Percentiles rank a stretch among this genome's conserved stretches.
These are phyloP conservation scores for Colletotrichum echinochloae DNA, from an alignment of 2,329 filamentous ascomycete species.

Conservation along the genomic window DNA sequence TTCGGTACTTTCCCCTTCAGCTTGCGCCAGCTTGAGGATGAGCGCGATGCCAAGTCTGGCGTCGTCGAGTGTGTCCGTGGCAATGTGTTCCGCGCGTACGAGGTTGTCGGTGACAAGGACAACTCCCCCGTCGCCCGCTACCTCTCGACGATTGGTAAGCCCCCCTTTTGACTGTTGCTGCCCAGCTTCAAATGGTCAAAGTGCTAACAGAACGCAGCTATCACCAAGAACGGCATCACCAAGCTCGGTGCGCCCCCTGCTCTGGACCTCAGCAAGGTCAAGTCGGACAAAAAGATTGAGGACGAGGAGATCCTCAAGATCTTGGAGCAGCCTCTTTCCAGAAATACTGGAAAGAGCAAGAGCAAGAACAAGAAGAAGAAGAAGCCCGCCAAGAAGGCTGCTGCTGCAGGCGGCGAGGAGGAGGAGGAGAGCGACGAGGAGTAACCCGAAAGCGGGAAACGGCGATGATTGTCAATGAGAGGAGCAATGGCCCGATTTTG, in stretches of 20 bases:
- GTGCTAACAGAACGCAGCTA: slow-evolving; percentile 67
- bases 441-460: slow-evolving; percentile 41
- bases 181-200: background rate
- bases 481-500: slow-evolving; percentile 31
- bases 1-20: slow-evolving; percentile 99
- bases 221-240: slow-evolving; percentile 97
- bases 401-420: slow-evolving; percentile 46
- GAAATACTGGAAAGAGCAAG: slow-evolving; percentile 92
- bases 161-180: slow-evolving; percentile 48
- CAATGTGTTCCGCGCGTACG: slow-evolving; percentile 94
- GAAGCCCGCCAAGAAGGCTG: slow-evolving; percentile 63
- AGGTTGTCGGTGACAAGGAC: slow-evolving; percentile 95
- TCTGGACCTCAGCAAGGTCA: slow-evolving; percentile 83
- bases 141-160: slow-evolving; percentile 91
- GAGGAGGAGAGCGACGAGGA: slow-evolving; percentile 53
- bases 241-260: slow-evolving; percentile 83
- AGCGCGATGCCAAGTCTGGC: slow-evolving; percentile 94
- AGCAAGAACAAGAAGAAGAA: slow-evolving; percentile 90
- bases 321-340: slow-evolving; percentile 86
- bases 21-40: slow-evolving; percentile 94
- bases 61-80: slow-evolving; percentile 95
- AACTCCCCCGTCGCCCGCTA: slow-evolving; percentile 84
- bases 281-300: slow-evolving; percentile 97
- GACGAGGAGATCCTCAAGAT: slow-evolving; percentile 97
- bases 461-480: slow-evolving; percentile 34